These are phyloP conservation scores for Hemileia vastatrix DNA, from an alignment of 1,284 basidiomycete genomes.

Conservation along the genomic window DNA sequence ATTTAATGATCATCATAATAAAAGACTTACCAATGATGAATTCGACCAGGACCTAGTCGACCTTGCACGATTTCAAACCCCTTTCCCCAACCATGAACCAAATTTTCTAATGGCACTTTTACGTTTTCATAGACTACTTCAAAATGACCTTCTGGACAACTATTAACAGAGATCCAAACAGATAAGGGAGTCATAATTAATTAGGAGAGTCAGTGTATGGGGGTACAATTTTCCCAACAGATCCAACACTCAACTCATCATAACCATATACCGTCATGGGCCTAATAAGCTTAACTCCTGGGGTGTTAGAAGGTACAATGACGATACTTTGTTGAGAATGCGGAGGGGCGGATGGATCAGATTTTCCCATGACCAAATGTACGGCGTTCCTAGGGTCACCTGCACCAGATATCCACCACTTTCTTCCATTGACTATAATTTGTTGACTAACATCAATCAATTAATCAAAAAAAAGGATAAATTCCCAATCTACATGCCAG, in stretches of 20 bases:
- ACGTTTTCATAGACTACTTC: constrained; percentile 93
- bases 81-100: constrained; percentile 83
- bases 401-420: constrained; percentile 99
- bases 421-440: constrained; percentile 90
- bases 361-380: constrained; percentile 90
- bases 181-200: not conserved
- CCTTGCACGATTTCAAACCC: constrained; percentile 99
- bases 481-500: no score
- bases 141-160: constrained; percentile 63
- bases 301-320: constrained; percentile 74
- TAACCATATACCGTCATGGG: constrained; percentile 65
- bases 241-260: constrained; percentile 30
- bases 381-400: constrained; percentile 82
- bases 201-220: not conserved
- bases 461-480: no score
- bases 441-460: constrained; percentile 61
- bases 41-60: constrained; percentile 86
- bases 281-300: constrained; percentile 78
- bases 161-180: not conserved
- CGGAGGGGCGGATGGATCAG: constrained; percentile 46
- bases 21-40: constrained; percentile 66
- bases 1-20: not conserved
- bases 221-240: not conserved
- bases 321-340: constrained; percentile 88
- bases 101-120: constrained; percentile 67